Conservation (phyloP, 768 basidiomycete genomes). For the Pholiota molesta region DNA sequence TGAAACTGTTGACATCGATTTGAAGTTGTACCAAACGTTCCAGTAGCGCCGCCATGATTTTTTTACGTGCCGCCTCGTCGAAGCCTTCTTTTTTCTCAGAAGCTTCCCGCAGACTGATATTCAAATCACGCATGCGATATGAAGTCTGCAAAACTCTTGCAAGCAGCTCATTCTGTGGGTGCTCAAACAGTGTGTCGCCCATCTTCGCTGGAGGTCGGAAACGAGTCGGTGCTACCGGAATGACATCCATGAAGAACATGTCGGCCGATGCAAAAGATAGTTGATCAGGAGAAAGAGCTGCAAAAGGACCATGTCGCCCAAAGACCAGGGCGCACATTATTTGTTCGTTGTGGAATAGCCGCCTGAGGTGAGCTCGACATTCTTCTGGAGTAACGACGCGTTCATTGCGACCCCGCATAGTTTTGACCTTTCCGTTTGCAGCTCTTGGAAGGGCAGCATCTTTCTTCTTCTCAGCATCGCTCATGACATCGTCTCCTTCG, state of each 20-base stretch:
- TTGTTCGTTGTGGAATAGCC: conserved; percentile 82
- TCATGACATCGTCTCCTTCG: conserved; percentile 38
- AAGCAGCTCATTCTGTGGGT: conserved; percentile 92
- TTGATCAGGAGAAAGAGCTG: conserved; percentile 58
- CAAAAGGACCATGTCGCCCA: conserved; percentile 89
- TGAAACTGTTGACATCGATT: conserved; percentile 93
- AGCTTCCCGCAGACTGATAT: conserved; percentile 60
- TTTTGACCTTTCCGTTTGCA: conserved; percentile 78
- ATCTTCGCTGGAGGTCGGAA: conserved; percentile 94
- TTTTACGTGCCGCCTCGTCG: conserved; percentile 54
- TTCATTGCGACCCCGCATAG: conserved; percentile 80
- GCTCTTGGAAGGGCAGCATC: conserved; percentile 58
- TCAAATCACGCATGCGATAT: conserved; percentile 79
- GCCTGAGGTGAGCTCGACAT: conserved; percentile 90
- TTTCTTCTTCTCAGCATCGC: conserved; percentile 19
- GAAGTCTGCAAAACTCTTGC: conserved; percentile 79
- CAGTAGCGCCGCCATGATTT: conserved; percentile 68
- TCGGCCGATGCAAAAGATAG: conserved; percentile 81
- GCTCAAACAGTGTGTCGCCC: conserved; percentile 93
- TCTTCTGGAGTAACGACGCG: conserved; percentile 90
- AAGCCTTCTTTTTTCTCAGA: conserved; percentile 58
- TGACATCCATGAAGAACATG: conserved; percentile 95
- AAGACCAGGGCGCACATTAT: conserved; percentile 87
- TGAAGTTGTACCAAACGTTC: conserved; percentile 90
- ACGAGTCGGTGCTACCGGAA: conserved; percentile 91